Base-by-base conservation (phyloP, 768 basidiomycete genomes). In the Dictyophora rubrovolvata region DNA sequence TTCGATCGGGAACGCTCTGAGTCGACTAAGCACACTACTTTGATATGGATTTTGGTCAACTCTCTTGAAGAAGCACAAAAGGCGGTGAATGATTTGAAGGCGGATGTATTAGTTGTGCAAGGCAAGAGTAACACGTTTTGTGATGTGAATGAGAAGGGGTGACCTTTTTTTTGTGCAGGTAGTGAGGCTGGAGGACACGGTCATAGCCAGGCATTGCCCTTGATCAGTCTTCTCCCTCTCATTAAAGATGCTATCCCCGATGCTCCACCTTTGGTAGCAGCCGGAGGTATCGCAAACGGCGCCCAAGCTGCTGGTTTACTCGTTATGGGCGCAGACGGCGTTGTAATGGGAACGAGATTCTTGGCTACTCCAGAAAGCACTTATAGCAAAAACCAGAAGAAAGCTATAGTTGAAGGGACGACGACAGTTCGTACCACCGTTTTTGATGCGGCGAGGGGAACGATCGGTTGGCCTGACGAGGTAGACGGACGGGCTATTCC, bases 181-280 rank as follows among this genome's bases (percentile, higher is more conserved):
- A 80, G 75, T 58, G 90, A 93, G 70, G 80, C 87, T 42, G 90
- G 90, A 8, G 90, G 90, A 23, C 90, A 92, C 69, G 88, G 87
- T 7, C 70, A 76, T 51, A 63, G 70, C 20, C 66, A 75, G 46
- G 80, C 85, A 7, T 78, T 79, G 37, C 81, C 89, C 1, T 74
- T 87, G 55, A 69, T 83, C 56, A 79, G 78, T 14, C 72, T 91
- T 48, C 66, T 90, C 56, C 75, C 85, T 6, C 72, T 75, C 56
- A 73, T 88, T 63, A 70, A 82, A 48, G 69, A 75, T 37, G 71
- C 69, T 11, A 62, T 82, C 18, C 67, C 67, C 17, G 67, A 75
- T 3, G 65, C 74, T 4, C 57, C 57, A 5, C 79, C 79, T 3
- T 64, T 92, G 55, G 70, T 92, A 33, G 89, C 82, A 16, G 89